Conservation (phyloP, 345 rosid species). For the Linum trigynum region DNA sequence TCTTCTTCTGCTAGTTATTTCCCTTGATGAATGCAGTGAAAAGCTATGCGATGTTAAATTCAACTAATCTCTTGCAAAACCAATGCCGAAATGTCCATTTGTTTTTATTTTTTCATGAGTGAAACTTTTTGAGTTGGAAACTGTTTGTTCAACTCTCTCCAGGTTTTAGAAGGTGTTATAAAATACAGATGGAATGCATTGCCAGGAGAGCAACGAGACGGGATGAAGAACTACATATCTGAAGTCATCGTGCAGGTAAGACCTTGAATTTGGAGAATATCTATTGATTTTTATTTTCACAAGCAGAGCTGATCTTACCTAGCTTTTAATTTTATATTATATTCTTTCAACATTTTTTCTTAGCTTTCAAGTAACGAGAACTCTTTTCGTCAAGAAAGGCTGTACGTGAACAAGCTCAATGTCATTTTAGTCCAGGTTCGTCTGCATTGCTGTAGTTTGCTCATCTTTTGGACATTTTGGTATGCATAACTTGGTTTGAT, state of each 20-base stretch:
- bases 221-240: conserved; percentile 96
- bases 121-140: neutral
- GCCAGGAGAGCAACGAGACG: conserved; percentile 92
- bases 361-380: conserved; percentile 88
- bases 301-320: neutral
- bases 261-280: neutral
- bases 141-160: conserved; percentile 14
- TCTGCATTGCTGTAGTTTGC: neutral
- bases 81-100: too few relatives aligned
- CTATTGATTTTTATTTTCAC: too few relatives aligned
- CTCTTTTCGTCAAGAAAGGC: conserved; percentile 75
- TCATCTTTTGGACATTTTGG: neutral
- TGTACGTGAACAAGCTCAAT: conserved; percentile 91
- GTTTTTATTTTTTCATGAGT: too few relatives aligned
- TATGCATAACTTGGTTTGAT: neutral
- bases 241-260: conserved; percentile 95
- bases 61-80: too few relatives aligned
- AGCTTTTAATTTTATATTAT: neutral
- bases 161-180: conserved; percentile 97
- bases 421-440: conserved; percentile 91
- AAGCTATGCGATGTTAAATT: too few relatives aligned
- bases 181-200: conserved; percentile 98
- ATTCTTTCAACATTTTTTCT: neutral
- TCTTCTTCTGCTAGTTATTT: too few relatives aligned
- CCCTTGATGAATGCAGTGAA: too few relatives aligned